Conservation (phyloP, 768 basidiomycete genomes). For the Exidia glandulosa region DNA sequence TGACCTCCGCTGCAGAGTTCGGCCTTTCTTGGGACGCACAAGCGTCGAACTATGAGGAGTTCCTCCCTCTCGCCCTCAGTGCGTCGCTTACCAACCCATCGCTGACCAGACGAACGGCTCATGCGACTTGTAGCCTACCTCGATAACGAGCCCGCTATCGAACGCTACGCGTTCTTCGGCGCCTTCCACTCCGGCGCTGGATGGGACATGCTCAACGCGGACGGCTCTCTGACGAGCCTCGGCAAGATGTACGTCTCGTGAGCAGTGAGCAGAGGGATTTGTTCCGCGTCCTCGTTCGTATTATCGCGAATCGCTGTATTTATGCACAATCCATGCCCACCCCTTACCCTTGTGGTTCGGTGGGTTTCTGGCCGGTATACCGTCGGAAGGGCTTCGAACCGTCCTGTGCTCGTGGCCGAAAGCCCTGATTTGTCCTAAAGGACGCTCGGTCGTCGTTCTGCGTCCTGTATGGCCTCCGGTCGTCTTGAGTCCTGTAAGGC, state of each 20-base stretch:
- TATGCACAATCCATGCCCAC: too few relatives aligned
- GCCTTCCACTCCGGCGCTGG: constrained; percentile 5
- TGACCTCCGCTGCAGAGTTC: constrained; percentile 1
- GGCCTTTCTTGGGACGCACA: constrained; percentile 3
- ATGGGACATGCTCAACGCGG: constrained; percentile 6
- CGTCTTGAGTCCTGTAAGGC: too few relatives aligned
- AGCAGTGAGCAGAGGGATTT: too few relatives aligned
- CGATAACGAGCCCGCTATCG: constrained; percentile 3
- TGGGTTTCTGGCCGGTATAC: too few relatives aligned
- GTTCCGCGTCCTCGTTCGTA: too few relatives aligned
- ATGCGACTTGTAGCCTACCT: not conserved
- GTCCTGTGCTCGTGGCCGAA: too few relatives aligned
- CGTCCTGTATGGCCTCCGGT: too few relatives aligned
- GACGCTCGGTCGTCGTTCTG: too few relatives aligned
- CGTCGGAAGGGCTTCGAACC: too few relatives aligned
- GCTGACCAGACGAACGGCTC: not conserved
- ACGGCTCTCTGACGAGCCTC: constrained; percentile 3
- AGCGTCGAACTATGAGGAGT: constrained; percentile 2
- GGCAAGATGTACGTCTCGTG: constrained; percentile 4
- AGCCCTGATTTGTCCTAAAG: too few relatives aligned
- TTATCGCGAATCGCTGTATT: too few relatives aligned
- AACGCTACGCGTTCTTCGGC: constrained; percentile 7
- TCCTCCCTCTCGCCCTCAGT: constrained; percentile 4
- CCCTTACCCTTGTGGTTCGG: too few relatives aligned
- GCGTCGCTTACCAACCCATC: not conserved